These are phyloP conservation scores for Mediolabrus comicus DNA, from an alignment of 108 stramenopile species.

Conservation along the genomic window DNA sequence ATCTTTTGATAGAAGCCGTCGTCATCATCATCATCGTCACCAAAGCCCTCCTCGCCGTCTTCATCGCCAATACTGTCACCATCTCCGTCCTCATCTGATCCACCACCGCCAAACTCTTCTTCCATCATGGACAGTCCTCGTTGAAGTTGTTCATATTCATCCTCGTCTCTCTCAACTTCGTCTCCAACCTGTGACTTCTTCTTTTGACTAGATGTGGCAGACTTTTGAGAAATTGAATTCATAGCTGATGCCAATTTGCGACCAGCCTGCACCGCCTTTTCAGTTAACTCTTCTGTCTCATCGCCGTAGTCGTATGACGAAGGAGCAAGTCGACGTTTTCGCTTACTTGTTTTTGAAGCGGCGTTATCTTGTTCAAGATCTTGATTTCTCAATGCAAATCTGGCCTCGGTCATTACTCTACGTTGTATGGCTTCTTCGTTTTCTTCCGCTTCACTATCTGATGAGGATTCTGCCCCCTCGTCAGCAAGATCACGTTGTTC, in stretches of 20 bases:
- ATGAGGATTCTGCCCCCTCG: conserved; percentile 10
- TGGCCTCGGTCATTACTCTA: conserved; percentile 58
- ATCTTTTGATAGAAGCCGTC: conserved; percentile 63
- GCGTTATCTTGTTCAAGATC: conserved; percentile 45
- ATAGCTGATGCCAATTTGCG: conserved; percentile 63
- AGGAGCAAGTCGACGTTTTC: conserved; percentile 17
- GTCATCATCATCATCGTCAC: conserved; percentile 53
- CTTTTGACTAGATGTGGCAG: conserved; percentile 28
- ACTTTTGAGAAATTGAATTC: conserved; percentile 74
- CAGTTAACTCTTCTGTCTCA: conserved; percentile 56
- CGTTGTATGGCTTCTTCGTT: conserved; percentile 36
- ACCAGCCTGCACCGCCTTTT: conserved; percentile 39
- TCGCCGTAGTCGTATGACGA: conserved; percentile 50
- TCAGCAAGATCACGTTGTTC: background rate
- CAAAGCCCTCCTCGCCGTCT: conserved; percentile 46
- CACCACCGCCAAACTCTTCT: conserved; percentile 60
- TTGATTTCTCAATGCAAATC: conserved; percentile 68
- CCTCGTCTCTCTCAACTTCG: conserved; percentile 48
- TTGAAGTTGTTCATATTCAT: conserved; percentile 56
- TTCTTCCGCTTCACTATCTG: conserved; percentile 35
- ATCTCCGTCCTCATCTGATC: conserved; percentile 45
- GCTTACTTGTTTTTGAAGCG: background rate
- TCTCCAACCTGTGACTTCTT: conserved; percentile 29
- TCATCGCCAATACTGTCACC: conserved; percentile 30
- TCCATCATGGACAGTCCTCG: conserved; percentile 83